Evolutionary conservation across 345 rosid genomes (phyloP).

Genomic region (Gossypioides kirkii): DNA sequence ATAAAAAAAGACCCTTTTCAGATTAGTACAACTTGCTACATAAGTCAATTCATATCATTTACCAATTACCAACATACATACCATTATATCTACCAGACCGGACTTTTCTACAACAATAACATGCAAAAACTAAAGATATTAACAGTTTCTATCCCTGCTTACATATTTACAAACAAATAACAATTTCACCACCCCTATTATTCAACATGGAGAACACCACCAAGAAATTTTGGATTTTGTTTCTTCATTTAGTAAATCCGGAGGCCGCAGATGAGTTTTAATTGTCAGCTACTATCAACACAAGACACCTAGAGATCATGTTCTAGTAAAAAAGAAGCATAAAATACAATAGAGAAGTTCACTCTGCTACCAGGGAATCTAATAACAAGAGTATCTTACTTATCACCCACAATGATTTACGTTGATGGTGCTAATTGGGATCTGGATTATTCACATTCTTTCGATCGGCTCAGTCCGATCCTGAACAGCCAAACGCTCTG

Average conservation of each 20-base stretch:
- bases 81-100: not conserved
- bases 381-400: not conserved
- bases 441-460: not conserved
- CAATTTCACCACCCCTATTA: not conserved
- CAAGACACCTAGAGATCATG: slow-evolving; percentile 18
- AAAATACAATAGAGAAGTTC: slow-evolving; percentile 10
- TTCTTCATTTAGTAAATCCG: slow-evolving; percentile 12
- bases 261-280: slow-evolving; percentile 13
- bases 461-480: slow-evolving; percentile 55
- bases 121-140: not conserved
- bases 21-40: too few relatives aligned
- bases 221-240: slow-evolving; percentile 7
- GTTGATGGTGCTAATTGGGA: not conserved
- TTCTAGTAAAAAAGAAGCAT: slow-evolving; percentile 4
- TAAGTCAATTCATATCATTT: too few relatives aligned
- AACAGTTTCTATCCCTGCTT: too few relatives aligned
- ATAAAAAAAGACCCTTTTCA: too few relatives aligned
- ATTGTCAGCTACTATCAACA: slow-evolving; percentile 22
- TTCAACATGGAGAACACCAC: not conserved
- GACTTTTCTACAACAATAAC: not conserved
- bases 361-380: not conserved
- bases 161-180: too few relatives aligned
- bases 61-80: not conserved
- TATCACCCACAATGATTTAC: not conserved
- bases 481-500: slow-evolving; percentile 80